These are phyloP conservation scores for Ustilago trichophora DNA, from an alignment of 1,284 basidiomycete species.

Conservation along the genomic window DNA sequence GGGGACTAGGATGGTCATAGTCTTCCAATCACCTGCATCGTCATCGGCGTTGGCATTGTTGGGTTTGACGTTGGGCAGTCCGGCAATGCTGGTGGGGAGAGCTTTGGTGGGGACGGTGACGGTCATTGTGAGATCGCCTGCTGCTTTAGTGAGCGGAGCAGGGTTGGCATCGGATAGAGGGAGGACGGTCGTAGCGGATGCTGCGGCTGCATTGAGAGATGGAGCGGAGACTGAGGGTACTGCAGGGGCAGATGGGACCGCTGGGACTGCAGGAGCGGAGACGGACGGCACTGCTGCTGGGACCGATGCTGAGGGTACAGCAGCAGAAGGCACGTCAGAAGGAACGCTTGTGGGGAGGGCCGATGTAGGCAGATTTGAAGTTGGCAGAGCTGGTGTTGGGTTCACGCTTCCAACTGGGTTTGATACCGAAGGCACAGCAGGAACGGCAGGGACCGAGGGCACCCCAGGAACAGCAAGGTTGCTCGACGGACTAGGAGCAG, in stretches of 20 bases:
- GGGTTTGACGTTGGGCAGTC: constrained; percentile 3
- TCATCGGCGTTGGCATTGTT: constrained; percentile 2
- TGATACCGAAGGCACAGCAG: not conserved
- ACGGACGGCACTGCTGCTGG: constrained; percentile 13
- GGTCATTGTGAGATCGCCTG: constrained; percentile 30
- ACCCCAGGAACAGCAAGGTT: not conserved
- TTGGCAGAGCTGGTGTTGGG: not conserved
- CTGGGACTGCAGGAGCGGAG: not conserved
- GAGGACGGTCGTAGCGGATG: constrained; percentile 13
- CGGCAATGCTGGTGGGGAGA: constrained; percentile 16
- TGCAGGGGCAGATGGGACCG: constrained; percentile 5
- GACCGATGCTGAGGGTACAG: not conserved
- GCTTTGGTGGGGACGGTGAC: constrained; percentile 31
- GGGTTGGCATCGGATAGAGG: constrained; percentile 13
- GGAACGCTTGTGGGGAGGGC: too few relatives aligned
- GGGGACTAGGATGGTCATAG: constrained; percentile 44
- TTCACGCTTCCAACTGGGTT: not conserved
- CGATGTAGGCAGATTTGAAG: too few relatives aligned
- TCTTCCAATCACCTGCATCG: constrained; percentile 23
- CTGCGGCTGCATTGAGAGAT: constrained; percentile 19
- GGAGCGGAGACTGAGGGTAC: constrained; percentile 12
- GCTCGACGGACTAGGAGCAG: not conserved
- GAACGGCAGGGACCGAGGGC: constrained; percentile 10
- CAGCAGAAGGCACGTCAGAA: not conserved
- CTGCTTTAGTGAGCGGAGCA: not conserved